Base-by-base conservation (phyloP, 148 eudicot species). In the Camellia granthamiana region DNA sequence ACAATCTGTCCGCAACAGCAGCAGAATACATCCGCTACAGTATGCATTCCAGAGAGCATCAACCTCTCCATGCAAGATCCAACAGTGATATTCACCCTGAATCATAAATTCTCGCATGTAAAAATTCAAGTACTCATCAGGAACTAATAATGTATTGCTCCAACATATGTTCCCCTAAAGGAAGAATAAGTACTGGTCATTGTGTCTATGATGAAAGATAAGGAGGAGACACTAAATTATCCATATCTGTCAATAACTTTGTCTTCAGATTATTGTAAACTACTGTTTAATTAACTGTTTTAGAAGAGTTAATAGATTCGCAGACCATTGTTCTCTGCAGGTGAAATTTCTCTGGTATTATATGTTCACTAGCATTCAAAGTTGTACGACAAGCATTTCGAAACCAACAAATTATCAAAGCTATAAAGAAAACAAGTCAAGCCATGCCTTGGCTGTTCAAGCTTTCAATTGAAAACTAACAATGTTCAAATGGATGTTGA, bases 21-120 rank as follows among this genome's bases (percentile, higher is more conserved):
- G 83, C 98, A 95, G 84, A 83, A 93, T 84, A 90, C 82, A 85
- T 95, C 98, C 2, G 93, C 89, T 7, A 95, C 97, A 42, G 93
- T 95, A 79, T 93, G 96, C 92, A 88, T 77, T 60, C 98, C 96
- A 42, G 98, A 93, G 55, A 91, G 87, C 98, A 95, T 91, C 84
- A 69, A 6, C 80, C 94, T 82, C 85, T 93, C 96, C 82, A 91
- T 97, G 52, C 49, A 83, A 77, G 90, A 83, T 72, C 97, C 97
- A 59, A 80, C 60, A 60, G 88, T 83, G 44, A 92, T 55, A 80
- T 94, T 93, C 46, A 83, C 91, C 88, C 98, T 92, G 83, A 71
- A 76, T 76, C 62, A 79, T 42, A 60, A 46, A 77, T 18, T 30
- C 60, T 14, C 9, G 16, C 11, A 75, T 18, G 77, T 18, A 19